Percentiles rank a stretch among this genome's conserved stretches.
Evolutionary conservation across 495 filamentous ascomycete species (phyloP).

Genomic region (Letharia columbiana): DNA sequence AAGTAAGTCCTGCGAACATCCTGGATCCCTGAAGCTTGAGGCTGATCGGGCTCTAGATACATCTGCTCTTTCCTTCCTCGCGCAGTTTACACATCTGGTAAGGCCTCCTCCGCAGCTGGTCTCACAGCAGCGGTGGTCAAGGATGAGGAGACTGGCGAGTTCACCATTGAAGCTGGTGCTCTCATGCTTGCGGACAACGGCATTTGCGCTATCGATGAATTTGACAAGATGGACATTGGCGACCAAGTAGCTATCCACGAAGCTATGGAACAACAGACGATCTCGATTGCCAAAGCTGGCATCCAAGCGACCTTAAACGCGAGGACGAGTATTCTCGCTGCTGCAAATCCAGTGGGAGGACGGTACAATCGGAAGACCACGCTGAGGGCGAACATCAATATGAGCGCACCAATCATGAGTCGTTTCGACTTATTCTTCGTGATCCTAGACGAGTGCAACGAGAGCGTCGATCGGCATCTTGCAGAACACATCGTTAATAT

Average conservation of each 20-base stretch:
- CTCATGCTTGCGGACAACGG: conserved; percentile 97
- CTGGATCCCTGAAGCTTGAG: background rate
- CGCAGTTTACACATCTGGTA: conserved; percentile 95
- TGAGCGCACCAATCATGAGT: conserved; percentile 97
- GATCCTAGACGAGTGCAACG: conserved; percentile 93
- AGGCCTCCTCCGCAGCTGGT: conserved; percentile 95
- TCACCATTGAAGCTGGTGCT: conserved; percentile 96
- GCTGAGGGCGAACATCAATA: conserved; percentile 90
- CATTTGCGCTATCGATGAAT: conserved; percentile 97
- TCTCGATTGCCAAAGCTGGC: conserved; percentile 97
- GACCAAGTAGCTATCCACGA: conserved; percentile 99
- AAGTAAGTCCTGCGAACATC: conserved; percentile 46
- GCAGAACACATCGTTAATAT: conserved; percentile 92
- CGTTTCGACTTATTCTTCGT: conserved; percentile 99
- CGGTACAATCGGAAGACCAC: conserved; percentile 95
- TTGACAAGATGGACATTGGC: conserved; percentile 98
- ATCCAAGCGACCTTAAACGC: conserved; percentile 98
- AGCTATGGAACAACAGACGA: conserved; percentile 99
- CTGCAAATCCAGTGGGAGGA: conserved; percentile 92
- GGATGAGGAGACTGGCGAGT: conserved; percentile 96
- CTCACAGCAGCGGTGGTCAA: conserved; percentile 96
- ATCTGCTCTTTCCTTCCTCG: conserved; percentile 92
- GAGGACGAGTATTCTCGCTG: conserved; percentile 86
- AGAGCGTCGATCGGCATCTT: conserved; percentile 77
- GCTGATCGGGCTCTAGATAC: conserved; percentile 44